These are phyloP conservation scores for Saksenaea vasiformis DNA, from an alignment of 371 early-diverging fungal species.

Conservation along the genomic window DNA sequence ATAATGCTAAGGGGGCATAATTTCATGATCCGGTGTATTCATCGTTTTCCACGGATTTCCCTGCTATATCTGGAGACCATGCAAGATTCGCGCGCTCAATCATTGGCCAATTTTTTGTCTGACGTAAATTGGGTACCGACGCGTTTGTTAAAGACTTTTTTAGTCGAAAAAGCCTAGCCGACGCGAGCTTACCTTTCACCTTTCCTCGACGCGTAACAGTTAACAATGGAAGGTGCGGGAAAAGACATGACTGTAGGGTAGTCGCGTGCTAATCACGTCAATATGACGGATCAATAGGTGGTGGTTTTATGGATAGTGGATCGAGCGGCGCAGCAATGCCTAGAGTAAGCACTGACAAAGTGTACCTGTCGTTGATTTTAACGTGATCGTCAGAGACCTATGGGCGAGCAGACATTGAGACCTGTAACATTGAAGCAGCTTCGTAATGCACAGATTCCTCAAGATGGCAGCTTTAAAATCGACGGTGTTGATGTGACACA, in stretches of 20 bases:
- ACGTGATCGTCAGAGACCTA: conserved; percentile 25
- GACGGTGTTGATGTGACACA: conserved; percentile 70
- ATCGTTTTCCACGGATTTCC: too few relatives aligned
- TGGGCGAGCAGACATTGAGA: conserved; percentile 55
- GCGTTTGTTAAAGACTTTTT: too few relatives aligned
- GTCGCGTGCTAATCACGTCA: not conserved
- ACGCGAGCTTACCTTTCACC: not conserved
- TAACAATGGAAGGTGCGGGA: not conserved
- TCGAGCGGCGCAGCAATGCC: not conserved
- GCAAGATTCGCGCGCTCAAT: too few relatives aligned
- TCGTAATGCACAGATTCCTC: conserved; percentile 32
- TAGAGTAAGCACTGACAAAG: not conserved
- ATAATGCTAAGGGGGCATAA: too few relatives aligned
- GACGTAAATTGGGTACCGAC: too few relatives aligned
- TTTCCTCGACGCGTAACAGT: not conserved
- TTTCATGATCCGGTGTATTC: too few relatives aligned
- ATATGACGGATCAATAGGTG: not conserved
- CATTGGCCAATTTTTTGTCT: too few relatives aligned
- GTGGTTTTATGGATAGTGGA: not conserved
- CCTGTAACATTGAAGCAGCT: conserved; percentile 80
- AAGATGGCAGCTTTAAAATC: conserved; percentile 59
- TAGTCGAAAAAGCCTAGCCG: too few relatives aligned
- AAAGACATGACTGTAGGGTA: not conserved
- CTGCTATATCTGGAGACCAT: too few relatives aligned
- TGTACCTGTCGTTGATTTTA: not conserved